These are phyloP conservation scores for Erysimum cheiranthoides DNA, from an alignment of 345 rosid species.

Conservation along the genomic window DNA sequence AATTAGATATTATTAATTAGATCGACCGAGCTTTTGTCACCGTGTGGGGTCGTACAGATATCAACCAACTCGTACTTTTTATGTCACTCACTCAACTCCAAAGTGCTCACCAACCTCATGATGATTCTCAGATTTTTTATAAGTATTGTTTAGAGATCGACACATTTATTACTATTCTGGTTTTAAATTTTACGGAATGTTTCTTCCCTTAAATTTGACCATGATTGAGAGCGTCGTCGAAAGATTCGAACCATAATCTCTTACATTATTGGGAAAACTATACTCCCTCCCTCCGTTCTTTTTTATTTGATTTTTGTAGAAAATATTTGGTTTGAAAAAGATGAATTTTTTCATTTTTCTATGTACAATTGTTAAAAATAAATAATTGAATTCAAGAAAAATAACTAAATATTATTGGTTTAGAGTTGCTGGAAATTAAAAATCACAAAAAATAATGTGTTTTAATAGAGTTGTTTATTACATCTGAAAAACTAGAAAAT, in stretches of 20 bases:
- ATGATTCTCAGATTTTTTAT: neutral
- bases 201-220: neutral
- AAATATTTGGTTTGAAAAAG: no score
- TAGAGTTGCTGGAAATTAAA: no score
- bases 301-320: no score
- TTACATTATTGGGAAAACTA: neutral
- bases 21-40: conserved; percentile 11
- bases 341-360: no score
- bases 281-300: no score
- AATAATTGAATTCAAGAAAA: no score
- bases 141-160: neutral
- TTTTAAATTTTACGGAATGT: neutral
- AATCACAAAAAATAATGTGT: no score
- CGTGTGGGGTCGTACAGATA: neutral
- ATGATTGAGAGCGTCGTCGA: neutral
- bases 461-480: no score
- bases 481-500: no score
- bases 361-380: no score
- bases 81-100: conserved; percentile 14
- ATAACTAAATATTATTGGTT: no score
- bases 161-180: neutral
- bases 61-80: conserved; percentile 4
- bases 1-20: neutral
- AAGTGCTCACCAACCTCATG: conserved; percentile 22
- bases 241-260: neutral